phyloP scores from a whole-genome alignment of 768 basidiomycete genomes.

The Sporobolomyces phaffii region DNA sequence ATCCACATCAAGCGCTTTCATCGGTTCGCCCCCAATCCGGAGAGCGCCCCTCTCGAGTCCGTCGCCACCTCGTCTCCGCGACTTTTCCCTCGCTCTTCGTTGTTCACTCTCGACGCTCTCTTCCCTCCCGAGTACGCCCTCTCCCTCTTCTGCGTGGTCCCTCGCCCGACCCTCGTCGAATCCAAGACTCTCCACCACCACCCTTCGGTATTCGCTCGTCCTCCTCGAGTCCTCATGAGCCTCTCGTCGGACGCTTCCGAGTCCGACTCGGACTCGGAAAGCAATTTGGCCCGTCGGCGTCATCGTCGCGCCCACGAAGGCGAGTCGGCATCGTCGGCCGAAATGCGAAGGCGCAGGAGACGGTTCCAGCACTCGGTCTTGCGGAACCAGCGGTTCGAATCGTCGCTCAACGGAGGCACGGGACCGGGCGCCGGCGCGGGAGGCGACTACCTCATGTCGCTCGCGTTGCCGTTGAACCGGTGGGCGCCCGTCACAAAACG shows the following conservation, averaged over 20 bases:
- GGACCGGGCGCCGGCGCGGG: not conserved
- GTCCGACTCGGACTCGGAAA: not conserved
- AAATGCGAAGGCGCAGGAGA: not conserved
- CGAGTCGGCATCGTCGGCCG: not conserved
- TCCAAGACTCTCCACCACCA: constrained; percentile 18
- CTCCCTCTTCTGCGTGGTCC: not conserved
- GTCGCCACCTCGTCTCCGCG: not conserved
- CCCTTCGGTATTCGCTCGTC: constrained; percentile 13
- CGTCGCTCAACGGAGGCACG: too few species aligned
- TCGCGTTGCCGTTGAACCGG: constrained; percentile 17
- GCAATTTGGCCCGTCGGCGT: not conserved
- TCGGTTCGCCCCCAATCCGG: not conserved
- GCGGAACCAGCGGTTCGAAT: not conserved
- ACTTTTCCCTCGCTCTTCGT: not conserved
- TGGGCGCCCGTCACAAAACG: constrained; percentile 22
- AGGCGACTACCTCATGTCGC: constrained; percentile 31
- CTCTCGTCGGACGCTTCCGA: constrained; percentile 18
- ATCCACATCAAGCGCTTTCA: constrained; percentile 12
- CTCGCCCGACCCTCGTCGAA: not conserved
- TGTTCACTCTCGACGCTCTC: not conserved
- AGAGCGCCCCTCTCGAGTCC: not conserved
- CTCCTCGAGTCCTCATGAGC: constrained; percentile 23
- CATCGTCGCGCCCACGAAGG: not conserved
- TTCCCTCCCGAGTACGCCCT: not conserved
- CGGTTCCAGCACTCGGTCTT: constrained; percentile 1